Percentiles rank a stretch among this genome's conserved stretches.
Evolutionary conservation across 352 stramenopile genomes (phyloP).

Genomic region (Phytophthora tentaculata): DNA sequence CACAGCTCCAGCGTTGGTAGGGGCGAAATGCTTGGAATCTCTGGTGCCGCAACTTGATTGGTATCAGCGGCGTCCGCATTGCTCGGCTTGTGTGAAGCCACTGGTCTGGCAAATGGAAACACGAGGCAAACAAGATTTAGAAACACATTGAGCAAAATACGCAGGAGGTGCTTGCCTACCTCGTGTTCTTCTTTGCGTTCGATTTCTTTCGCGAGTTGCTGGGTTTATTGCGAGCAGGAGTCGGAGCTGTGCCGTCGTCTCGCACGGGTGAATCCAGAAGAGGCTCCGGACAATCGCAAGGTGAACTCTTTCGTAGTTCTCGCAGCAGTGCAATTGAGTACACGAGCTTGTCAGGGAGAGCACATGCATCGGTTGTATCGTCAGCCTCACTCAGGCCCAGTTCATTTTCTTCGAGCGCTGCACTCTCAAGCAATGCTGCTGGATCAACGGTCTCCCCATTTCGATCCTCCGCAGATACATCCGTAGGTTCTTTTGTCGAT

Average conservation of each 20-base stretch:
- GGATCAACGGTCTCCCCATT: neutral
- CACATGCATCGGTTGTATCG: constrained; percentile 6
- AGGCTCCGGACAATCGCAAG: constrained; percentile 23
- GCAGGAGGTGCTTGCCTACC: constrained; percentile 33
- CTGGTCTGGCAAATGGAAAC: constrained; percentile 25
- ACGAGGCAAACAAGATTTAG: constrained; percentile 16
- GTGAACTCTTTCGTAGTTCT: constrained; percentile 28
- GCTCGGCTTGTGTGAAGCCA: constrained; percentile 5
- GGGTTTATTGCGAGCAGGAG: constrained; percentile 7
- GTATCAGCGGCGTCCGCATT: neutral
- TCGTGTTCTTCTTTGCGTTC: constrained; percentile 21
- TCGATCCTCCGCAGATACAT: neutral
- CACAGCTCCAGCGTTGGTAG: constrained; percentile 36
- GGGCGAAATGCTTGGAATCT: constrained; percentile 3
- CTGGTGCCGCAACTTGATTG: constrained; percentile 1
- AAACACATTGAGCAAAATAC: neutral
- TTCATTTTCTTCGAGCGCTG: constrained; percentile 8
- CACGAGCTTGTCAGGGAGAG: constrained; percentile 10
- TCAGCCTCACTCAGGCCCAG: constrained; percentile 8
- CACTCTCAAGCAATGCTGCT: constrained; percentile 7
- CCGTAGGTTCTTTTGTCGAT: neutral
- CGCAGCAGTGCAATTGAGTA: constrained; percentile 37
- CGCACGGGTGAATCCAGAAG: constrained; percentile 31
- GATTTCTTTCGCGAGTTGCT: constrained; percentile 26
- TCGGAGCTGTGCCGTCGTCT: constrained; percentile 22